Conservation (phyloP, 495 filamentous ascomycete genomes). For the Aspergillus ellipticus region DNA sequence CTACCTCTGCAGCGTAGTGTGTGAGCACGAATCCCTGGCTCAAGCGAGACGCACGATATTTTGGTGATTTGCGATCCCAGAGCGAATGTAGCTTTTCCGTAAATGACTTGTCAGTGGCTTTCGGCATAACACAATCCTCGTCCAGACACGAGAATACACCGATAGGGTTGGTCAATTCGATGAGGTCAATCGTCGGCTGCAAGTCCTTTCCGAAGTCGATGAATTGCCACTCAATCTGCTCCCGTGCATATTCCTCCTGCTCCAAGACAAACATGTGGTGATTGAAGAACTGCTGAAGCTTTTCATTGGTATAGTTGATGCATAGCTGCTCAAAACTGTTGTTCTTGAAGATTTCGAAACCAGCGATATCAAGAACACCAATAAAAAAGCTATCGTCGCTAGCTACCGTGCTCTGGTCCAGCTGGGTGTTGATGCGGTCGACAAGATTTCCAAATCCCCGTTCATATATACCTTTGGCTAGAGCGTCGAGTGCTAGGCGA, state of each 20-base stretch:
- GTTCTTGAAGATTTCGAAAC: slow-evolving; percentile 97
- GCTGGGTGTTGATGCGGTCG: slow-evolving; percentile 81
- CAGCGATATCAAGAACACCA: slow-evolving; percentile 97
- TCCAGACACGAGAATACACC: slow-evolving; percentile 98
- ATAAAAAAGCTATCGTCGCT: slow-evolving; percentile 92
- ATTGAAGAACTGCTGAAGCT: slow-evolving; percentile 99
- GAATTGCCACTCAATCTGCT: slow-evolving; percentile 99
- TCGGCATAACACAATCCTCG: slow-evolving; percentile 98
- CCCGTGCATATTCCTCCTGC: slow-evolving; percentile 96
- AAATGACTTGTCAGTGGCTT: slow-evolving; percentile 94
- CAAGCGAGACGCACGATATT: slow-evolving; percentile 85
- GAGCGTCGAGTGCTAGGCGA: slow-evolving; percentile 79
- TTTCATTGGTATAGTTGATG: slow-evolving; percentile 99
- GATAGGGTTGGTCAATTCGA: slow-evolving; percentile 93
- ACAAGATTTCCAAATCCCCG: slow-evolving; percentile 93
- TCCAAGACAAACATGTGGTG: slow-evolving; percentile 99
- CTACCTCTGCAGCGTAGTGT: slow-evolving; percentile 96
- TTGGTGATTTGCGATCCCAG: slow-evolving; percentile 93
- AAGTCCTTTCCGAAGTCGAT: slow-evolving; percentile 98
- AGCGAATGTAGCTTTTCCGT: slow-evolving; percentile 95
- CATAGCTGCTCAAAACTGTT: slow-evolving; percentile 99
- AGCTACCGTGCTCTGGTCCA: slow-evolving; percentile 74
- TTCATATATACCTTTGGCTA: slow-evolving; percentile 97
- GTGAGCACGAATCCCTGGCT: slow-evolving; percentile 96
- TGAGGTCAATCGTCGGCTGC: slow-evolving; percentile 96